Percentiles rank a stretch among this genome's conserved stretches.
Evolutionary conservation across 345 rosid genomes (phyloP).

Genomic region (Pistacia vera): DNA sequence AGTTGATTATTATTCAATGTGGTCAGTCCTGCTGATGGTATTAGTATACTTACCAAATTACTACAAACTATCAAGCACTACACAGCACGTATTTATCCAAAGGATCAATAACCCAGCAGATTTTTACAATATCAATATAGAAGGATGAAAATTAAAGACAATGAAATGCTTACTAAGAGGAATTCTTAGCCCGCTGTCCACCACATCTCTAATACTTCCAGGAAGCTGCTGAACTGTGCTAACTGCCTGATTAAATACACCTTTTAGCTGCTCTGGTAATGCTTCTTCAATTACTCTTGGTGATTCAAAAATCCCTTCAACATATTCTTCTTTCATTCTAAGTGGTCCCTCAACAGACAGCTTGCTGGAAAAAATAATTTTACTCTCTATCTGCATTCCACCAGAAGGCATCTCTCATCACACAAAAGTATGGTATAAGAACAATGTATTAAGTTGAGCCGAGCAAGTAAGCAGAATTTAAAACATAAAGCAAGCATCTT

Average conservation of each 20-base stretch:
- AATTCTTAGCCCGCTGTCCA: slow-evolving; percentile 69
- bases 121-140: neutral
- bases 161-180: slow-evolving; percentile 70
- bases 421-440: neutral
- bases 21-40: neutral
- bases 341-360: slow-evolving; percentile 94
- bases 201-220: slow-evolving; percentile 61
- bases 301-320: slow-evolving; percentile 77
- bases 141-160: neutral
- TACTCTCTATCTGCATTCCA: slow-evolving; percentile 80
- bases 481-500: neutral
- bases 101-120: neutral
- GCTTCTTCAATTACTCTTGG: slow-evolving; percentile 84
- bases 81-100: neutral
- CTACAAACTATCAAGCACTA: neutral
- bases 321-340: slow-evolving; percentile 84
- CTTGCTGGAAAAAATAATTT: slow-evolving; percentile 56
- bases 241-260: slow-evolving; percentile 71
- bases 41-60: neutral
- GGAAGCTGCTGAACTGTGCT: slow-evolving; percentile 79
- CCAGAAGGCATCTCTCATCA: neutral
- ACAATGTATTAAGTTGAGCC: neutral
- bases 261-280: slow-evolving; percentile 83
- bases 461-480: neutral
- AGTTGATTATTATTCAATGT: slow-evolving; percentile 5